Conservation (phyloP, 371 early-diverging fungal species). For the Apophysomyces ossiformis region DNA sequence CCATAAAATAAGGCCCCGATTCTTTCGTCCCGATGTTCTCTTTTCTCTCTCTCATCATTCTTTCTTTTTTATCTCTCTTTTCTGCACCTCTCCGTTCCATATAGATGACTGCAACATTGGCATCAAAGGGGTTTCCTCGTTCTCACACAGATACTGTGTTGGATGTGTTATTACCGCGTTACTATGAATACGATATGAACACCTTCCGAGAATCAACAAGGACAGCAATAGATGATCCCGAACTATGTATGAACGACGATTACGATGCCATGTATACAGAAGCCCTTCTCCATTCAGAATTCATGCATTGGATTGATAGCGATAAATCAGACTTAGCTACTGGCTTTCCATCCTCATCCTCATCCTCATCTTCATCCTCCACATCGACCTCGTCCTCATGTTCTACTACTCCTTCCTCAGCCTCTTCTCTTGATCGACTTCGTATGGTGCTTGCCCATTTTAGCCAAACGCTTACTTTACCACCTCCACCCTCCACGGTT, state of each 20-base stretch:
- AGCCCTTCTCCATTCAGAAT: constrained; percentile 33
- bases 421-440: constrained; percentile 22
- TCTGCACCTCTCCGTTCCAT: constrained; percentile 4
- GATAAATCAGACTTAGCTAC: background rate
- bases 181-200: constrained; percentile 24
- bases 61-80: constrained; percentile 10
- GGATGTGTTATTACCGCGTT: constrained; percentile 25
- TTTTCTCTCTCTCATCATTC: background rate
- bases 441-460: constrained; percentile 28
- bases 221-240: constrained; percentile 22
- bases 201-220: constrained; percentile 2
- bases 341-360: constrained; percentile 6
- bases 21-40: background rate
- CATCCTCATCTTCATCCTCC: background rate
- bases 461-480: constrained; percentile 10
- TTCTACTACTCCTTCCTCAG: too few relatives aligned
- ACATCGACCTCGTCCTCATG: background rate
- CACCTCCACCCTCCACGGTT: background rate
- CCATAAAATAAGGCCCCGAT: background rate
- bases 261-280: constrained; percentile 37
- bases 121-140: constrained; percentile 16
- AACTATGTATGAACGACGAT: constrained; percentile 36
- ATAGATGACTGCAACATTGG: constrained; percentile 1
- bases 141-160: constrained; percentile 18
- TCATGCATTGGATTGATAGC: constrained; percentile 25